Evolutionary conservation across 306 rosid genomes (phyloP), one percentile per base, ranked within the genome.

Genomic region (Geum urbanum): DNA sequence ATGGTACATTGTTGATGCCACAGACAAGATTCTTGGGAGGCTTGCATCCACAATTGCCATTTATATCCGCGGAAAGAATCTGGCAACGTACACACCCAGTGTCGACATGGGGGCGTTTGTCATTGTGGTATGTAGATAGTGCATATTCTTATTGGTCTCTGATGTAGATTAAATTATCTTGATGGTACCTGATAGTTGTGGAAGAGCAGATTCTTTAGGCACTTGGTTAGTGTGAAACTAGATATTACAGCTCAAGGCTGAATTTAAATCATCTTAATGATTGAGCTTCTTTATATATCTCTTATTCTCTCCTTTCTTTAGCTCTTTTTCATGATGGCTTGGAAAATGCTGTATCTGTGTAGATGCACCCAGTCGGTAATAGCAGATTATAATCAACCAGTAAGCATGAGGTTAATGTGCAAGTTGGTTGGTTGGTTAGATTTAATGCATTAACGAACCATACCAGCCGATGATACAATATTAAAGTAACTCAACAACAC

Each of bases 81-180:
- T 87, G 57, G 83, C 81, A 4, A 95, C 99, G n/a, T n/a, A n/a
- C n/a, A n/a, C n/a, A n/a, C n/a, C 96, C 14, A 95, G 97, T 72
- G 99, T 95, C 59, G 97, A 91, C 86, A 91, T 95, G 99, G 99
- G n/a, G 99, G 56, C 96, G 2, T 95, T 95, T 78, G 92, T 95
- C 57, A 84, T 95, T 79, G 99, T 95, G 97, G 99, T 91, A 80
- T 76, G 96, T 78, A 64, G 72, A 74, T 65, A 61, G 61, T 39
- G 49, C 13, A 20, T 32, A 45, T 48, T 35, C 3, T n/a, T 39
- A 46, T 37, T 24, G 27, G 39, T 56, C 8, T 54, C 32, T 19
- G 19, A 44, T 65, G 59, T 65, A 35, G 44, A 49, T 56, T 32
- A 51, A 59, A 44, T 20, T 37, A 35, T 22, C 27, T 66, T 71